Percentiles rank a stretch among this genome's conserved stretches.
These are phyloP conservation scores for Saccharomycopsis sp. DNA, from an alignment of 805 yeast genomes.

Conservation along the genomic window DNA sequence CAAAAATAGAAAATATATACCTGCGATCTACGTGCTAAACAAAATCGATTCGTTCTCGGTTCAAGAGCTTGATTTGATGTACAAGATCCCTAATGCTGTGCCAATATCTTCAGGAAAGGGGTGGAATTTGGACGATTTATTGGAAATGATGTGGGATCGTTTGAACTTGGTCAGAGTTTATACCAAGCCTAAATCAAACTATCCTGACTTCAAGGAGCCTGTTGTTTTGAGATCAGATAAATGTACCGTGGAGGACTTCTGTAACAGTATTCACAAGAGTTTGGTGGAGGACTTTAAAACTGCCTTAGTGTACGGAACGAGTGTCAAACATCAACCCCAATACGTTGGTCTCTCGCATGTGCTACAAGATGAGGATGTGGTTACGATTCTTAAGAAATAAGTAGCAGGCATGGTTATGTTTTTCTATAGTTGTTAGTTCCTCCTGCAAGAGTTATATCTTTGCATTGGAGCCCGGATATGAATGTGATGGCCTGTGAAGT, in stretches of 20 bases:
- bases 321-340: constrained; percentile 98
- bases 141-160: constrained; percentile 93
- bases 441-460: too few relatives aligned
- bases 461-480: too few relatives aligned
- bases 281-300: constrained; percentile 88
- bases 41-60: constrained; percentile 93
- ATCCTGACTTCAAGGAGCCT: constrained; percentile 94
- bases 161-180: constrained; percentile 89
- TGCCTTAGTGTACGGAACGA: constrained; percentile 88
- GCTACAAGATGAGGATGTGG: constrained; percentile 94
- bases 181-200: constrained; percentile 91
- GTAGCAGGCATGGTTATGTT: too few relatives aligned
- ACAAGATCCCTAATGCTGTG: constrained; percentile 93
- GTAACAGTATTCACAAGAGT: constrained; percentile 93
- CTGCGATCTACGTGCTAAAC: constrained; percentile 90
- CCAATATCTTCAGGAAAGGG: constrained; percentile 95
- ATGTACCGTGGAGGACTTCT: constrained; percentile 88
- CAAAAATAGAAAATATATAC: constrained; percentile 85
- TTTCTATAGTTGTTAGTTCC: too few relatives aligned
- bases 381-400: constrained; percentile 78
- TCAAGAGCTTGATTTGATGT: constrained; percentile 84
- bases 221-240: constrained; percentile 80
- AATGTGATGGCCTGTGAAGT: too few relatives aligned
- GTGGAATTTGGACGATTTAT: constrained; percentile 93
- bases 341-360: constrained; percentile 81